phyloP scores from a whole-genome alignment of 257 asterid species.

The Petunia axillaris region DNA sequence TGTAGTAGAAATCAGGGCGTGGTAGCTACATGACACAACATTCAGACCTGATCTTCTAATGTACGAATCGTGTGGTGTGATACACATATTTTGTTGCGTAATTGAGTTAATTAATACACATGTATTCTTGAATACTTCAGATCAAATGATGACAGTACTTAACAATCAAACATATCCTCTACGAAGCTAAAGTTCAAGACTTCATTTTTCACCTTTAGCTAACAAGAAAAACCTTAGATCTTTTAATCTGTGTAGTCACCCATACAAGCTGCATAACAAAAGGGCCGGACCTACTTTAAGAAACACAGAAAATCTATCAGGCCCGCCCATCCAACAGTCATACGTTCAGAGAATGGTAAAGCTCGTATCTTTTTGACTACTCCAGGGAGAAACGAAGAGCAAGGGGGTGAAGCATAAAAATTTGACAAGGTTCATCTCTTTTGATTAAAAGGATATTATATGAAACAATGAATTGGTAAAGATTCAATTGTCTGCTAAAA shows the following conservation, averaged over 20 bases:
- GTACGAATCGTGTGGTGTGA: background rate
- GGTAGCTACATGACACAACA: background rate
- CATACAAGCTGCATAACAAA: constrained; percentile 1
- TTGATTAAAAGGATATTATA: constrained; percentile 5
- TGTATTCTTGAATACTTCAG: background rate
- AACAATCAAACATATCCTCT: background rate
- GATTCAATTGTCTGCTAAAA: background rate
- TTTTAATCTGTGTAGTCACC: background rate
- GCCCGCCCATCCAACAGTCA: background rate
- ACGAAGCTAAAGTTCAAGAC: constrained; percentile 6
- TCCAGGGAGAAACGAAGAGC: background rate
- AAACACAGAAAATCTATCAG: background rate
- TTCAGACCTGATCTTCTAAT: background rate
- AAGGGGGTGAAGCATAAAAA: background rate
- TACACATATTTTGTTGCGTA: background rate
- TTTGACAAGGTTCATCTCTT: background rate
- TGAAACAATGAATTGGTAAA: background rate
- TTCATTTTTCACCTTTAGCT: background rate
- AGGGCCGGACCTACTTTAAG: background rate
- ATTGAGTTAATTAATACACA: background rate
- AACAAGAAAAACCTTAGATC: background rate
- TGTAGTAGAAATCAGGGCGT: background rate
- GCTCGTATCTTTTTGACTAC: constrained; percentile 1
- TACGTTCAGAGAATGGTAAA: background rate
- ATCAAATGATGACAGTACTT: constrained; percentile 9